Evolutionary conservation across 768 basidiomycete genomes (phyloP).

Genomic region (Tephrocybe sp.): DNA sequence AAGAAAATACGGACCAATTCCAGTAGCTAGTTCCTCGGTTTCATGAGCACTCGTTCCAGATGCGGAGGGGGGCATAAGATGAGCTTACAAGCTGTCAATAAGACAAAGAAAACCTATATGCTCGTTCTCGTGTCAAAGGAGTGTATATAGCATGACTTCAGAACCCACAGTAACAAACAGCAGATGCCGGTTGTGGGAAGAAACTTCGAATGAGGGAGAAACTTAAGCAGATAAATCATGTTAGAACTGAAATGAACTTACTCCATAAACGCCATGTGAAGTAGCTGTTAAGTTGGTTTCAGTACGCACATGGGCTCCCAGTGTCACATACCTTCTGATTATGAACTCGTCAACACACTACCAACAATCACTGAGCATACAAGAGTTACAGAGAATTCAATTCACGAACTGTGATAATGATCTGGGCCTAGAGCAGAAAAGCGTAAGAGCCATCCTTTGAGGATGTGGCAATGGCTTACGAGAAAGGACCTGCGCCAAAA

Average conservation of each 20-base stretch:
- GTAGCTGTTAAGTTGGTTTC: neutral
- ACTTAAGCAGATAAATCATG: neutral
- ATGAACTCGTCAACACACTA: neutral
- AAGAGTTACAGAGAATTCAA: too few relatives aligned
- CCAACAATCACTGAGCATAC: neutral
- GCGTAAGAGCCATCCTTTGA: too few relatives aligned
- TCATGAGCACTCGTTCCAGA: neutral
- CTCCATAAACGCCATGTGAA: neutral
- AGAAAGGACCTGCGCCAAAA: neutral
- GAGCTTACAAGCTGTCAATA: neutral
- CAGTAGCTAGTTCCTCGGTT: neutral
- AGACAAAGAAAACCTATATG: neutral
- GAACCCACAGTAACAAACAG: neutral
- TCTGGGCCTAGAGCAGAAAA: neutral
- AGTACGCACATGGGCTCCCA: too few relatives aligned
- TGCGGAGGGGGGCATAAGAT: too few relatives aligned
- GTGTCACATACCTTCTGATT: neutral
- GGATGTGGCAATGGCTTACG: neutral
- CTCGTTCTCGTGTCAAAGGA: too few relatives aligned
- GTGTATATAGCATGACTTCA: neutral
- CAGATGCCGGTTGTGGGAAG: neutral
- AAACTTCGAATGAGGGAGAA: neutral
- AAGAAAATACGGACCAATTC: slow-evolving; percentile 1
- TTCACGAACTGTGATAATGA: neutral
- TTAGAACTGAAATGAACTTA: neutral